Evolutionary conservation across 2,329 filamentous ascomycete genomes (phyloP).

Genomic region (Diaporthe citrichinensis): DNA sequence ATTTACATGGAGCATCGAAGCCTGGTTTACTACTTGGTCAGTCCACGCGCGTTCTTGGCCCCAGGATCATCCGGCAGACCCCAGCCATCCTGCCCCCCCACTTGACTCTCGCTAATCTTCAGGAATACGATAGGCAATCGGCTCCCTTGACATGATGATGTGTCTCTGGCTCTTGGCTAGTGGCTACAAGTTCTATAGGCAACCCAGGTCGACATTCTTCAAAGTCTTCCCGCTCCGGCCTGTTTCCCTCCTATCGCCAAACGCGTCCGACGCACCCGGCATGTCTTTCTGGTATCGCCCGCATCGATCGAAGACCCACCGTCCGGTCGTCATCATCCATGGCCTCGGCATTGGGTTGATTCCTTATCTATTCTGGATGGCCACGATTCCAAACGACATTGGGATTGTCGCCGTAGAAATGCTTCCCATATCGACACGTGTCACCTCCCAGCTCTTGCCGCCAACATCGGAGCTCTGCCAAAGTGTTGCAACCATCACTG

Average conservation of each 20-base stretch:
- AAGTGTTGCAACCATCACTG: background rate
- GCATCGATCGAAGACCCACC: background rate
- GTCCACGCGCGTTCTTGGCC: background rate
- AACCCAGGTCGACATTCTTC: background rate
- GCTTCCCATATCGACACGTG: background rate
- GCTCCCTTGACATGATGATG: constrained; percentile 4
- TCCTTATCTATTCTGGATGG: constrained; percentile 1
- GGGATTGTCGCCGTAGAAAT: constrained; percentile 1
- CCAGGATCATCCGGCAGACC: background rate
- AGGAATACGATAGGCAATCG: background rate
- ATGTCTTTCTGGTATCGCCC: constrained; percentile 4
- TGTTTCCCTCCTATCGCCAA: background rate
- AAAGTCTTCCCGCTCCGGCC: background rate
- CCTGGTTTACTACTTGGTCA: constrained; percentile 1
- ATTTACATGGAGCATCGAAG: constrained; percentile 14
- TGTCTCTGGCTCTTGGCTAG: background rate
- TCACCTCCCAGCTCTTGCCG: background rate
- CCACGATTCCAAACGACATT: background rate
- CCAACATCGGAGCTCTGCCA: background rate
- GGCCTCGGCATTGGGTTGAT: background rate
- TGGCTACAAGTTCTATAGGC: constrained; percentile 12
- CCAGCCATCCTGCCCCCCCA: background rate
- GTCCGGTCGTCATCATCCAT: background rate
- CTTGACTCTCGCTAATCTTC: background rate
- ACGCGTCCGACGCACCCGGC: background rate